These are phyloP conservation scores for Cladosporium colombiae DNA, from an alignment of 2,329 filamentous ascomycete species.

Conservation along the genomic window DNA sequence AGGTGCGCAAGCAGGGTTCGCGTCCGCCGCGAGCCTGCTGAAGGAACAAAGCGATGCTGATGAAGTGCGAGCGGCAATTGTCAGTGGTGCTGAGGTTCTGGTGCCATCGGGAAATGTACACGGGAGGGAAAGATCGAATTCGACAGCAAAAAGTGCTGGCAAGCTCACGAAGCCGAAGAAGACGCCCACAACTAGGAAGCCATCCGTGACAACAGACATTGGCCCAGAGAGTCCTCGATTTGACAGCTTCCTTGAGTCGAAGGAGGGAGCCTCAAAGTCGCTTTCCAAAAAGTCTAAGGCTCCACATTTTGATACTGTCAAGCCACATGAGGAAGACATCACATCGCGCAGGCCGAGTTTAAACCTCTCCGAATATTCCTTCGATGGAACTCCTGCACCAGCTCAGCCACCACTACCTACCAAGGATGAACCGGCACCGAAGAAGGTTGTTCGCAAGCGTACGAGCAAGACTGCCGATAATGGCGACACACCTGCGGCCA, in stretches of 20 bases:
- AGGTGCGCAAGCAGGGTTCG: slow-evolving; percentile 24
- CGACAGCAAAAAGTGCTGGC: slow-evolving; percentile 12
- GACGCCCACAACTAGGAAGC: not conserved
- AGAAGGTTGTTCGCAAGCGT: slow-evolving; percentile 21
- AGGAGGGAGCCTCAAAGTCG: not conserved
- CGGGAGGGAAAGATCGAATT: not conserved
- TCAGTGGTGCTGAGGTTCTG: not conserved
- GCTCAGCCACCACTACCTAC: not conserved
- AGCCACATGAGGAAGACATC: not conserved
- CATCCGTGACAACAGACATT: not conserved
- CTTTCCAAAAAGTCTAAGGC: not conserved
- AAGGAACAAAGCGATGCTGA: slow-evolving; percentile 13
- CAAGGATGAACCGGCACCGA: slow-evolving; percentile 13
- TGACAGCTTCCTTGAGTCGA: slow-evolving; percentile 1
- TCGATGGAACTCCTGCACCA: not conserved
- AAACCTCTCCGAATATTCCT: slow-evolving; percentile 26
- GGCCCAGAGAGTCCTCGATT: not conserved
- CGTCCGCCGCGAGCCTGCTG: slow-evolving; percentile 22
- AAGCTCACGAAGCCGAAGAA: slow-evolving; percentile 21
- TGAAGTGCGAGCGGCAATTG: not conserved
- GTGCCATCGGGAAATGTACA: not conserved
- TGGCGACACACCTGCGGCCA: not conserved
- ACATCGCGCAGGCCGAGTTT: slow-evolving; percentile 23
- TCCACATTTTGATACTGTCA: not conserved
- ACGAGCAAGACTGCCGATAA: slow-evolving; percentile 7